These are phyloP conservation scores for Huntiella omanensis DNA, from an alignment of 2,329 filamentous ascomycete species.

Conservation along the genomic window DNA sequence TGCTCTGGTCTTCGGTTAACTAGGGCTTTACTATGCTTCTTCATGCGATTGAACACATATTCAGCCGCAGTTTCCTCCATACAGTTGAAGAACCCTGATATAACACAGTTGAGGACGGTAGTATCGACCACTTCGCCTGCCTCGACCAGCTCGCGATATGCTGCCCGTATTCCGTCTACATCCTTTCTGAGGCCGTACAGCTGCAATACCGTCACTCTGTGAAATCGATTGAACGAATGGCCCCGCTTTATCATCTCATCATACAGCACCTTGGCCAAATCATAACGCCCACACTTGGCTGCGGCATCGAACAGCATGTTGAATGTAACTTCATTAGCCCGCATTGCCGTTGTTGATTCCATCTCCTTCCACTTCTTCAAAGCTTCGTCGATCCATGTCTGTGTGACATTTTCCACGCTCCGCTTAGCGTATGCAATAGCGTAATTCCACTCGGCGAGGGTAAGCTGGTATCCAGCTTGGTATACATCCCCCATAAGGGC, in stretches of 20 bases:
- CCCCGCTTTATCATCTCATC: conserved; percentile 58
- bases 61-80: conserved; percentile 63
- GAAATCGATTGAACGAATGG: conserved; percentile 55
- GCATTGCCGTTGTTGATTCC: conserved; percentile 51
- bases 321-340: conserved; percentile 63
- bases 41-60: conserved; percentile 72
- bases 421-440: conserved; percentile 64
- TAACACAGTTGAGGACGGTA: conserved; percentile 68
- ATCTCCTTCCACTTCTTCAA: conserved; percentile 75
- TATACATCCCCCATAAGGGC: conserved; percentile 70
- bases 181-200: conserved; percentile 63
- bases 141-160: conserved; percentile 69
- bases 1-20: conserved; percentile 12
- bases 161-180: conserved; percentile 51
- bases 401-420: conserved; percentile 31
- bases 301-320: conserved; percentile 84
- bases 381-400: conserved; percentile 25
- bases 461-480: conserved; percentile 49
- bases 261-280: conserved; percentile 67
- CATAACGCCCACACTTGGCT: conserved; percentile 66
- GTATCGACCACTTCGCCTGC: conserved; percentile 79
- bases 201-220: conserved; percentile 65
- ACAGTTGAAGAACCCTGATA: conserved; percentile 56
- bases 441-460: conserved; percentile 57
- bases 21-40: conserved; percentile 29